Evolutionary conservation across 2,329 filamentous ascomycete genomes (phyloP).

Genomic region (Colletotrichum sp.): DNA sequence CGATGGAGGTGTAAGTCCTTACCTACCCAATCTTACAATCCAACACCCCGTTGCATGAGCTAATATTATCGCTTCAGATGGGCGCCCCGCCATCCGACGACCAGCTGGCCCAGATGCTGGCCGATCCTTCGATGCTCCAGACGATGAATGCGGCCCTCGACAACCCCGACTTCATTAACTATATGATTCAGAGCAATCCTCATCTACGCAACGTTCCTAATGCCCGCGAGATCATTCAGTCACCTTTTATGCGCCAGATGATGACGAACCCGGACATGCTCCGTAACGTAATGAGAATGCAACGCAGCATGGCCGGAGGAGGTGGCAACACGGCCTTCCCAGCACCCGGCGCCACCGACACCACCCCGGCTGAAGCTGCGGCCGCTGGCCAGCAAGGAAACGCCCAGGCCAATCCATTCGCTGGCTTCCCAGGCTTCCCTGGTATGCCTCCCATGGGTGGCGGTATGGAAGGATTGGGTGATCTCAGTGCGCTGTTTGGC

Average conservation of each 20-base stretch:
- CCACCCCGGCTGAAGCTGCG: conserved; percentile 64
- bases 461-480: conserved; percentile 17
- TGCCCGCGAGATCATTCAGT: conserved; percentile 84
- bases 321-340: conserved; percentile 71
- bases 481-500: conserved; percentile 34
- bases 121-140: conserved; percentile 84
- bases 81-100: conserved; percentile 84
- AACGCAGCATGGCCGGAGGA: conserved; percentile 67
- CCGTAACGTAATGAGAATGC: conserved; percentile 82
- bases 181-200: conserved; percentile 92
- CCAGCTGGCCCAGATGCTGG: conserved; percentile 81
- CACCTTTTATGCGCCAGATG: conserved; percentile 88
- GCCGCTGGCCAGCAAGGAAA: conserved; percentile 30
- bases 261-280: conserved; percentile 90
- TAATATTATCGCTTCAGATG: conserved; percentile 66
- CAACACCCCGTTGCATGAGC: conserved; percentile 15
- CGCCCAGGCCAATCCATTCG: conserved; percentile 43
- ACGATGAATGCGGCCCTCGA: conserved; percentile 94
- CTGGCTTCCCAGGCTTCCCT: conserved; percentile 35
- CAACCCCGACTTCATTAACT: conserved; percentile 92
- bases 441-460: conserved; percentile 10
- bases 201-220: conserved; percentile 76
- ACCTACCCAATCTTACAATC: not conserved
- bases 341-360: conserved; percentile 90
- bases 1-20: conserved; percentile 82